phyloP scores from a whole-genome alignment of 257 asterid species.

The Solanum appendiculatum region DNA sequence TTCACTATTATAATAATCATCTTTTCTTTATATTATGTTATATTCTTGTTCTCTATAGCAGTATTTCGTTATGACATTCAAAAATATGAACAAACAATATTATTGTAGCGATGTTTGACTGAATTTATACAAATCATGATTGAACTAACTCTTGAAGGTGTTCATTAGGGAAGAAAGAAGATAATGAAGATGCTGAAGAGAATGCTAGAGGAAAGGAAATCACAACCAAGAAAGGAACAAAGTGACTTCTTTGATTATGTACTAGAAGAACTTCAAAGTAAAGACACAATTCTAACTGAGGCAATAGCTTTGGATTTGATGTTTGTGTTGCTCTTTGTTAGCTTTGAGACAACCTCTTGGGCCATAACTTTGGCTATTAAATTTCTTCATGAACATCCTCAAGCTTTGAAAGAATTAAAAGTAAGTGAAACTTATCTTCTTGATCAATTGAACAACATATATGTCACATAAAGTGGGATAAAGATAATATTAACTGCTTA shows the following conservation, averaged over 20 bases:
- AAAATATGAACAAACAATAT: too few relatives aligned
- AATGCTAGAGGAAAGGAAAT: constrained; percentile 65
- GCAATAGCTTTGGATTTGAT: constrained; percentile 80
- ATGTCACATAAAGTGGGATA: not conserved
- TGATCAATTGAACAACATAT: not conserved
- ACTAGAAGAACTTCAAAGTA: constrained; percentile 48
- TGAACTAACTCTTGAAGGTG: not conserved
- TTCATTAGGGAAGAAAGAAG: constrained; percentile 59
- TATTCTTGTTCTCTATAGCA: not conserved
- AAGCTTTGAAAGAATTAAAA: constrained; percentile 44
- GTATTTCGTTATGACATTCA: too few relatives aligned
- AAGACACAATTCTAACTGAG: constrained; percentile 65
- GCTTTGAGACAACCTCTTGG: constrained; percentile 79
- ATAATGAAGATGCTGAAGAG: constrained; percentile 68
- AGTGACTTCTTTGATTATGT: constrained; percentile 87
- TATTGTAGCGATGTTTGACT: not conserved
- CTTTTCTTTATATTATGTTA: not conserved
- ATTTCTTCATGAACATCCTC: constrained; percentile 47
- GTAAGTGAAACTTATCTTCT: not conserved
- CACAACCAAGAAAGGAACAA: constrained; percentile 40
- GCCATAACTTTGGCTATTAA: constrained; percentile 67
- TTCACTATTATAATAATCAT: not conserved
- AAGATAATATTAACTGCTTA: not conserved
- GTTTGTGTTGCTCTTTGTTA: constrained; percentile 88
- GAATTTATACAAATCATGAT: not conserved